Evolutionary conservation across 352 stramenopile species (phyloP).

Genomic region (Pythium sp.): DNA sequence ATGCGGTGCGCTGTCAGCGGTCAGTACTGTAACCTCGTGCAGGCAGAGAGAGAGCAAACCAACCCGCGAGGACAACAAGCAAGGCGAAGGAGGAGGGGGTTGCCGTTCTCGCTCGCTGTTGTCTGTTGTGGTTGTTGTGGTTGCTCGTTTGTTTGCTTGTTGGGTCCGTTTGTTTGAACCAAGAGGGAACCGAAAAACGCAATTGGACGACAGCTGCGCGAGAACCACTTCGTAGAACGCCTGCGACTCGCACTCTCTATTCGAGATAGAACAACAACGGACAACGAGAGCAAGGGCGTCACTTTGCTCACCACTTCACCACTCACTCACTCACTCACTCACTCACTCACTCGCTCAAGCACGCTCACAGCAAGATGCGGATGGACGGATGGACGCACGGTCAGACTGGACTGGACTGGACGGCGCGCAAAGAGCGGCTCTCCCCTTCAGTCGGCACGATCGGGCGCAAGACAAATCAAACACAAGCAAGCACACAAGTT

Average conservation of each 20-base stretch:
- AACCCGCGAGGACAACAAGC: not conserved
- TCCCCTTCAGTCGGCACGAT: not conserved
- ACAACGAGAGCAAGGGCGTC: not conserved
- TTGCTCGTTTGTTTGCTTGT: not conserved
- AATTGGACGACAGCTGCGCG: slow-evolving; percentile 9
- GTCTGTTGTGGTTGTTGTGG: not conserved
- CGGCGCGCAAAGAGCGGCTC: not conserved
- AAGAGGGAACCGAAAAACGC: slow-evolving; percentile 1
- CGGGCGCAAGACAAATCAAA: not conserved
- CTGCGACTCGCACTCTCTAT: not conserved
- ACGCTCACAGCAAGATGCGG: not conserved
- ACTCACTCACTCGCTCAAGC: not conserved
- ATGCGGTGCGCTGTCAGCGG: not conserved
- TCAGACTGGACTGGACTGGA: slow-evolving; percentile 1
- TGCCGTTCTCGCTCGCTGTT: slow-evolving; percentile 4
- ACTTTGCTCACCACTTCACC: not conserved
- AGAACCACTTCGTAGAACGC: slow-evolving; percentile 6
- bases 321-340: not conserved
- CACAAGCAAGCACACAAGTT: not conserved
- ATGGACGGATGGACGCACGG: not conserved
- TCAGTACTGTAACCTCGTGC: slow-evolving; percentile 8
- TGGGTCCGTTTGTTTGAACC: slow-evolving; percentile 14
- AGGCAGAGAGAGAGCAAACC: not conserved
- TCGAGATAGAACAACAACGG: slow-evolving; percentile 9
- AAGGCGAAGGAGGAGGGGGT: not conserved